phyloP scores from a whole-genome alignment of 805 yeast species.

The Tetrapisispora pingtungensis region DNA sequence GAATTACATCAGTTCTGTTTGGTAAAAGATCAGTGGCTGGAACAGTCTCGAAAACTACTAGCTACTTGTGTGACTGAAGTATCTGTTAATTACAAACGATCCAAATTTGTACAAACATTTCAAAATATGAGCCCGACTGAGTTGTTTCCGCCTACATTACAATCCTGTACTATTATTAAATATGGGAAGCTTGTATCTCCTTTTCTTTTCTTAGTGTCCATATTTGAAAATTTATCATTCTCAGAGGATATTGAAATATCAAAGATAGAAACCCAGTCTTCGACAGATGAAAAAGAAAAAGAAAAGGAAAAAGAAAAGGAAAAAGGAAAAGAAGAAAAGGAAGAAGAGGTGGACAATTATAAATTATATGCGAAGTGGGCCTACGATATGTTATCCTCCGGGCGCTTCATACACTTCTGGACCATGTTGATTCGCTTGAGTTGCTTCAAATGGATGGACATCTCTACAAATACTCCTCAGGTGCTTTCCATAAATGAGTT shows the following conservation, averaged over 20 bases:
- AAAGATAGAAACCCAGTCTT: background rate
- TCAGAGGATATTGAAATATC: background rate
- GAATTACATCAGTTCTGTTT: background rate
- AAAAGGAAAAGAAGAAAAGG: too few relatives aligned
- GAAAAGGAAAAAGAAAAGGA: too few relatives aligned
- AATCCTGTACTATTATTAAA: background rate
- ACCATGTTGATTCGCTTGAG: too few relatives aligned
- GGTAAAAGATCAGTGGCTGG: background rate
- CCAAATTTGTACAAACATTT: background rate
- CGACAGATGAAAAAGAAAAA: background rate
- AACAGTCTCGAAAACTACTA: background rate
- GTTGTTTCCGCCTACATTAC: background rate
- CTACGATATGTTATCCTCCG: too few relatives aligned
- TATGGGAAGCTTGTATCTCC: background rate
- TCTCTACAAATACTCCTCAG: too few relatives aligned
- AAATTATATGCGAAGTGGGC: too few relatives aligned
- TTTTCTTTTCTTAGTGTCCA: background rate
- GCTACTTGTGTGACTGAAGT: background rate
- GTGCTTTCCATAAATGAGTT: too few relatives aligned
- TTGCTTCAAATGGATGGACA: too few relatives aligned
- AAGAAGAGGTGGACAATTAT: too few relatives aligned
- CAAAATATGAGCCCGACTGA: background rate
- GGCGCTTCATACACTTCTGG: too few relatives aligned
- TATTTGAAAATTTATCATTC: background rate
- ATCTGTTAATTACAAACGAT: background rate